A percentile compares a stretch with the other conserved stretches of the same genome.
These are phyloP conservation scores for Sugiyamaella castrensis DNA, from an alignment of 1,139 yeast species.

Conservation along the genomic window DNA sequence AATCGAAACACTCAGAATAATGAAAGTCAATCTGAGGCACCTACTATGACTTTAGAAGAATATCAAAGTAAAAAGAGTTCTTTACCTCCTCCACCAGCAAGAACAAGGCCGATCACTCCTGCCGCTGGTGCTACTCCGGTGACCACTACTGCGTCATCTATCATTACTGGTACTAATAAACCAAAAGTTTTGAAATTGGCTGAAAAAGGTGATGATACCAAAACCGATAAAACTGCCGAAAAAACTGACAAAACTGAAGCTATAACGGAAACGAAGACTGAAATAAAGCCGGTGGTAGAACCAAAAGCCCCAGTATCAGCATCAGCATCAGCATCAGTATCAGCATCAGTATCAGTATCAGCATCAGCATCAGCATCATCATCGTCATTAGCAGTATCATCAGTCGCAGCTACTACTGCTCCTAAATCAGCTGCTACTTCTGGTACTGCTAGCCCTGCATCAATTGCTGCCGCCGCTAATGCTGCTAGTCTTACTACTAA, in stretches of 20 bases:
- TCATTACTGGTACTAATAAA: constrained; percentile 22
- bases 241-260: constrained; percentile 15
- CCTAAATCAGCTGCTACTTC: constrained; percentile 30
- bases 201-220: constrained; percentile 14
- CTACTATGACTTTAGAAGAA: constrained; percentile 83
- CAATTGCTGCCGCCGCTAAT: constrained; percentile 29
- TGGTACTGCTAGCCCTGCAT: constrained; percentile 27
- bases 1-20: constrained; percentile 33
- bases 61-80: constrained; percentile 65
- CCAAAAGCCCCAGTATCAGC: too few relatives aligned
- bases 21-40: constrained; percentile 29
- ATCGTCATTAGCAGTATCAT: background rate
- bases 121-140: constrained; percentile 11
- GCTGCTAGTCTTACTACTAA: constrained; percentile 26
- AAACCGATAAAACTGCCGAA: constrained; percentile 10
- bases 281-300: constrained; percentile 27
- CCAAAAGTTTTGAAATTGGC: constrained; percentile 26
- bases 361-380: constrained; percentile 15
- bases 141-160: constrained; percentile 11
- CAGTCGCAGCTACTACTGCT: constrained; percentile 37
- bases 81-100: constrained; percentile 19
- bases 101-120: constrained; percentile 10
- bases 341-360: too few relatives aligned
- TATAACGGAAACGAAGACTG: constrained; percentile 14
- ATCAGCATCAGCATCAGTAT: too few relatives aligned